These are phyloP conservation scores for Cytospora schulzeri DNA, from an alignment of 2,329 filamentous ascomycete species.

Conservation along the genomic window DNA sequence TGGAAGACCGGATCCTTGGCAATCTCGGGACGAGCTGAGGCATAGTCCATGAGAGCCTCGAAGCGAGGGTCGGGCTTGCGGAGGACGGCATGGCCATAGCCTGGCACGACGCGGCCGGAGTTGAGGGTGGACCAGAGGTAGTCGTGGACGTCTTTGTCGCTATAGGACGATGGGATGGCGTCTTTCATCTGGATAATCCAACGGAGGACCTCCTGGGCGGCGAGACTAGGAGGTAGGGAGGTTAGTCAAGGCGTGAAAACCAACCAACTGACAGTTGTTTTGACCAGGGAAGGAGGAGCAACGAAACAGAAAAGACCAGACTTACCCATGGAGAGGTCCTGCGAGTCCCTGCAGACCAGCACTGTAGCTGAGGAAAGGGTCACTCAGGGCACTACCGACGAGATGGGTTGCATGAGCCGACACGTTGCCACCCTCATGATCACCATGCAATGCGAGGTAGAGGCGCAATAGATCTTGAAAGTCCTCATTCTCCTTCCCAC, in stretches of 20 bases:
- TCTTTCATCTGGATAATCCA: conserved; percentile 98
- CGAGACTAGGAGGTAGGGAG: conserved; percentile 59
- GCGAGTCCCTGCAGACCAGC: conserved; percentile 94
- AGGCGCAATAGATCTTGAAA: conserved; percentile 94
- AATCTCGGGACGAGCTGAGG: conserved; percentile 80
- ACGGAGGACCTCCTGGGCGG: conserved; percentile 93
- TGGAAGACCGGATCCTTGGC: conserved; percentile 87
- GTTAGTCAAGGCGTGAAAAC: conserved; percentile 10
- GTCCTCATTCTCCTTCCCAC: conserved; percentile 82
- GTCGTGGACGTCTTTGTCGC: conserved; percentile 77
- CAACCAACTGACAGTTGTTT: not conserved
- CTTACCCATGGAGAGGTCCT: conserved; percentile 81
- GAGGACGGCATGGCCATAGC: conserved; percentile 93
- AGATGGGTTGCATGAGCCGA: conserved; percentile 94
- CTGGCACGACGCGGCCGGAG: conserved; percentile 89
- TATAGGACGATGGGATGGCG: conserved; percentile 75
- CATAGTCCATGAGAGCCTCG: conserved; percentile 95
- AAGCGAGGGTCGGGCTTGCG: conserved; percentile 97
- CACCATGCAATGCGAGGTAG: conserved; percentile 94
- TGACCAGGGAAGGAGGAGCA: not conserved
- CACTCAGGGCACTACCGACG: conserved; percentile 90
- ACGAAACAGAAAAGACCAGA: not conserved
- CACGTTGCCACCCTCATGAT: conserved; percentile 98
- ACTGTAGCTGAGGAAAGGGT: conserved; percentile 94
- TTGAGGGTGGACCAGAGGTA: conserved; percentile 95